Base-by-base conservation (phyloP, 73 alveolate species). In the Paramecium tetraurelia region DNA sequence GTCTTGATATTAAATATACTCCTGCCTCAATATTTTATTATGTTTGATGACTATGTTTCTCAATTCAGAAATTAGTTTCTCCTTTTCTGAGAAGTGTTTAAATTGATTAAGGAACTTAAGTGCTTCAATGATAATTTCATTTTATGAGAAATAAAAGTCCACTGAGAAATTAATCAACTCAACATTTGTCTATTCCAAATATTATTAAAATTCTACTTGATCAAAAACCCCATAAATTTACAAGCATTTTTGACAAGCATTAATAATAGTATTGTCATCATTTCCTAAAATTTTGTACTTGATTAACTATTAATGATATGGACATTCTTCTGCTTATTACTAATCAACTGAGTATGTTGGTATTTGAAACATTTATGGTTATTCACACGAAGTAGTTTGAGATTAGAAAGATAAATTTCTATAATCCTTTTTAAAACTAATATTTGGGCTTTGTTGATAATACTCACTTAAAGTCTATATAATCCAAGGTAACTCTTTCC, bases 401-500 rank as follows among this genome's bases (percentile, higher is more conserved):
- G 44, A 38, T 10, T 40, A 22, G 7, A 48, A 2, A 7, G 90
- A 80, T 7, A 43, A 24, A 18, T 80, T 63, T 80, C 36, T 44
- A 12, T 10, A 18, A 10, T 21, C 36, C 14, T 24, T 14, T 24
- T 80, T 20, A 20, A 24, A 20, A 40, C 31, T 44, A 33, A 20
- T 16, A 63, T 33, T 27, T 6, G 90, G 90, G 21, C 76, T 43
- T 44, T 80, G 8, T 16, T 16, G 11, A 27, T 43, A 10, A 27
- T 80, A 80, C 11, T 80, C 90, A 80, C 48, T 46, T 27, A 80
- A 10, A 14, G 27, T 43, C 7, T 41, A 41, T 18, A 80, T 24
- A 48, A 80, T 80, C 46, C 57, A 80, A 80, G 21, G 9, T 80
- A 80, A 48, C 9, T 80, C 90, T 48, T 80, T 80, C 21, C 90